Conservation (phyloP, 2,329 filamentous ascomycete species). For the Raffaelea deltoideospora region DNA sequence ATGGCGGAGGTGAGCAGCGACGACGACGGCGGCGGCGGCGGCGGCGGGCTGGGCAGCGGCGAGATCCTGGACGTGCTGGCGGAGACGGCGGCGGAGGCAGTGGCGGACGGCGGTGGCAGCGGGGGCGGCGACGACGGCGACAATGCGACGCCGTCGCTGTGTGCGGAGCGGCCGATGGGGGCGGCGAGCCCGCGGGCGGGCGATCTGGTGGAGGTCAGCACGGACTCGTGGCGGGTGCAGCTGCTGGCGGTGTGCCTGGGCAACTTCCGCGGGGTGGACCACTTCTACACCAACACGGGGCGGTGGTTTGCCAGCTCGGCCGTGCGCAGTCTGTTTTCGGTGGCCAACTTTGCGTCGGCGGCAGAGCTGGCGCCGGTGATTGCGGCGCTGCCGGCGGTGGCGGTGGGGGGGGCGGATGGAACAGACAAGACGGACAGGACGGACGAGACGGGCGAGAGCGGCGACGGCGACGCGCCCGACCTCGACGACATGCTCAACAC, state of each 20-base stretch:
- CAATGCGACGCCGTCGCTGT: slow-evolving; percentile 8
- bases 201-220: slow-evolving; percentile 33
- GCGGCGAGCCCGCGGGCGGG: slow-evolving; percentile 21
- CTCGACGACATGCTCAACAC: slow-evolving; percentile 17
- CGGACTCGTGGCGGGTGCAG: slow-evolving; percentile 20
- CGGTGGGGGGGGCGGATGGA: neutral
- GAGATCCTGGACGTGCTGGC: too few relatives aligned
- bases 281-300: slow-evolving; percentile 38
- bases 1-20: slow-evolving; percentile 12
- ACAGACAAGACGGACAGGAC: too few relatives aligned
- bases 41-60: neutral
- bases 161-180: slow-evolving; percentile 8
- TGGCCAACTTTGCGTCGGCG: slow-evolving; percentile 27
- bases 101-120: slow-evolving; percentile 20
- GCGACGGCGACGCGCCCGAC: neutral
- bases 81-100: slow-evolving; percentile 4
- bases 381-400: slow-evolving; percentile 19
- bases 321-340: slow-evolving; percentile 31
- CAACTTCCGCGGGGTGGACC: slow-evolving; percentile 31
- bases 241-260: slow-evolving; percentile 39
- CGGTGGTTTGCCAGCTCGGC: slow-evolving; percentile 32
- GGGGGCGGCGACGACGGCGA: slow-evolving; percentile 5
- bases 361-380: slow-evolving; percentile 27
- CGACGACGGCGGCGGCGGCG: slow-evolving; percentile 4
- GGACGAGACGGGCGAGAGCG: neutral